A percentile compares a stretch with the other conserved stretches of the same genome.
These are phyloP conservation scores for Alternaria incomplexa DNA, from an alignment of 2,329 filamentous ascomycete species.

Conservation along the genomic window DNA sequence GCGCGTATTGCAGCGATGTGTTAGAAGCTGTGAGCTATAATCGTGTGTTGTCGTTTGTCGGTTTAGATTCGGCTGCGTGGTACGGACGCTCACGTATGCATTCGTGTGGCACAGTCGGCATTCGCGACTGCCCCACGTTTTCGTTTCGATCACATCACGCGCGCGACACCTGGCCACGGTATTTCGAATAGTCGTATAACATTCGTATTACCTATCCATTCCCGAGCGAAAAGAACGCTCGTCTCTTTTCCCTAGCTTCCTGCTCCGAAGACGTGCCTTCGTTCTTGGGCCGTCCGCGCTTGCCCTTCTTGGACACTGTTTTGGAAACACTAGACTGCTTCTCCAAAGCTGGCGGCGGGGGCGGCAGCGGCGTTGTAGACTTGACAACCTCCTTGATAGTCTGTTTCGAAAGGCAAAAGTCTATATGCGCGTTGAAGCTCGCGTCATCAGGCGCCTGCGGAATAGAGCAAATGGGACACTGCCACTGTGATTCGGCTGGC, in stretches of 20 bases:
- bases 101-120: too few species aligned
- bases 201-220: neutral
- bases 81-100: too few species aligned
- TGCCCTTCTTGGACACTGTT: conserved; percentile 31
- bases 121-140: too few species aligned
- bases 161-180: too few species aligned
- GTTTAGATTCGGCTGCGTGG: too few species aligned
- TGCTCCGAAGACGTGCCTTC: conserved; percentile 28
- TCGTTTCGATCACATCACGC: too few species aligned
- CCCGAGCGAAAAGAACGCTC: conserved; percentile 40
- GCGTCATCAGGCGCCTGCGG: conserved; percentile 77
- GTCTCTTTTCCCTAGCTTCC: conserved; percentile 38
- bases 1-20: too few species aligned
- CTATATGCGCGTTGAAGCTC: conserved; percentile 88
- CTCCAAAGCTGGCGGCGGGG: neutral
- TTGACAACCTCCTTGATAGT: conserved; percentile 85
- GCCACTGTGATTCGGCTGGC: conserved; percentile 63
- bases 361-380: conserved; percentile 34
- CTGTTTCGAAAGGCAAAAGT: conserved; percentile 83
- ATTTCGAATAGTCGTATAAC: too few species aligned
- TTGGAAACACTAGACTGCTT: conserved; percentile 20
- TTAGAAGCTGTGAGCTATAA: too few species aligned
- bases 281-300: conserved; percentile 37
- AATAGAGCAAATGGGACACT: conserved; percentile 85
- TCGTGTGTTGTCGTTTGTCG: too few species aligned